A percentile compares a stretch with the other conserved stretches of the same genome.
phyloP scores from a whole-genome alignment of 2,329 filamentous ascomycete species.

The Stylonectria norvegica region DNA sequence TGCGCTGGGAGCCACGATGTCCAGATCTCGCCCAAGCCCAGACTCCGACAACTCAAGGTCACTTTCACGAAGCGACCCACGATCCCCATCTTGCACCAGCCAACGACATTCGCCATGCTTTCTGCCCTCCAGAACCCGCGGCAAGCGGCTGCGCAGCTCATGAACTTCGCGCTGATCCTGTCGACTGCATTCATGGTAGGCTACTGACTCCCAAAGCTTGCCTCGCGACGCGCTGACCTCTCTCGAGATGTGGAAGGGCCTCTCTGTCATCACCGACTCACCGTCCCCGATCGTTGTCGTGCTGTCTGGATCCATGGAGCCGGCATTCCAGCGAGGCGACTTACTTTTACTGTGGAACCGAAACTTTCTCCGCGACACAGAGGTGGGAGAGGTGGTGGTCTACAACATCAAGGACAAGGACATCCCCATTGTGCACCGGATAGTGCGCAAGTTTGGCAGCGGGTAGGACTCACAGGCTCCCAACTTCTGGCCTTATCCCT shows the following conservation, averaged over 20 bases:
- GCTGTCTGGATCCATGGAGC: conserved; percentile 81
- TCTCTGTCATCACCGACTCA: conserved; percentile 74
- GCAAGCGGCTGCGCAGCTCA: conserved; percentile 74
- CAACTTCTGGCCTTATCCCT: background rate
- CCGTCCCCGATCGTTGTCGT: conserved; percentile 78
- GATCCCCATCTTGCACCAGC: conserved; percentile 1
- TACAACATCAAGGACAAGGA: conserved; percentile 88
- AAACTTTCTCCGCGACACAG: conserved; percentile 53
- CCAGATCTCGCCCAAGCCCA: conserved; percentile 17
- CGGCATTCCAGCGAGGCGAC: conserved; percentile 76
- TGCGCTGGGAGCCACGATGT: conserved; percentile 28
- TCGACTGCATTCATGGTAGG: conserved; percentile 85
- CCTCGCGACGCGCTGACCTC: conserved; percentile 10
- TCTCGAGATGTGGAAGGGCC: conserved; percentile 74
- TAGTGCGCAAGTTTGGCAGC: conserved; percentile 70
- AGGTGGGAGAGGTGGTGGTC: conserved; percentile 57
- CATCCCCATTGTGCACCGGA: conserved; percentile 93
- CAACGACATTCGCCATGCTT: conserved; percentile 51
- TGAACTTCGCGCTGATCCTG: conserved; percentile 88
- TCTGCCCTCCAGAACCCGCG: conserved; percentile 70
- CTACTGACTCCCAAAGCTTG: background rate
- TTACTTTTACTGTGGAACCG: conserved; percentile 76
- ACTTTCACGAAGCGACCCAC: background rate
- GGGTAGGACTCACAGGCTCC: conserved; percentile 51
- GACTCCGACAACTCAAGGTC: background rate